Evolutionary conservation across 805 yeast genomes (phyloP).

Genomic region (Metschnikowia matae): DNA sequence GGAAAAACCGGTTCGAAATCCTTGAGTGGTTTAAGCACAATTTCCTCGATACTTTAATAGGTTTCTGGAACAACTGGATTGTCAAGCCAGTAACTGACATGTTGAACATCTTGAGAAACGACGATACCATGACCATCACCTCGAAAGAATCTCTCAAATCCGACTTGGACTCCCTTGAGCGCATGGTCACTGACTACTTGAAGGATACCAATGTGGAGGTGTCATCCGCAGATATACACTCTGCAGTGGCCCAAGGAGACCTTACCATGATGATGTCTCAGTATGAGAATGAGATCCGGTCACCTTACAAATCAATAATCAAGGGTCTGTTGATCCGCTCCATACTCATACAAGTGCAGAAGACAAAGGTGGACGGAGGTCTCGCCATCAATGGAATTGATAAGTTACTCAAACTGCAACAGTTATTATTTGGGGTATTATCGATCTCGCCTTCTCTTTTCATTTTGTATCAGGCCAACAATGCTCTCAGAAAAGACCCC

Average conservation of each 20-base stretch:
- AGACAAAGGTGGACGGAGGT: conserved; percentile 92
- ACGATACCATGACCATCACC: conserved; percentile 68
- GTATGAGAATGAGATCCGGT: conserved; percentile 71
- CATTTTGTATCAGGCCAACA: conserved; percentile 46
- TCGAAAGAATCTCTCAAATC: conserved; percentile 74
- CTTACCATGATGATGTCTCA: conserved; percentile 72
- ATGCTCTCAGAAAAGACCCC: conserved; percentile 26
- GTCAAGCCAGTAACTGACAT: conserved; percentile 69
- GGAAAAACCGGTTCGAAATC: conserved; percentile 53
- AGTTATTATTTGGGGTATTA: conserved; percentile 86
- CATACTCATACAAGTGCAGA: conserved; percentile 86
- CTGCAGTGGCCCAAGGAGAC: conserved; percentile 66
- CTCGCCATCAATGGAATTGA: conserved; percentile 89
- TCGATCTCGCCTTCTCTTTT: conserved; percentile 81
- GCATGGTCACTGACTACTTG: conserved; percentile 81
- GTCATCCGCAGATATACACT: conserved; percentile 31
- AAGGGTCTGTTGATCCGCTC: conserved; percentile 73
- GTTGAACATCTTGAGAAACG: conserved; percentile 78
- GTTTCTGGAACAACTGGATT: conserved; percentile 81
- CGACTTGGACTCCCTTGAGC: conserved; percentile 73
- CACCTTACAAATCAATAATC: conserved; percentile 61
- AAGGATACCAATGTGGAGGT: conserved; percentile 25
- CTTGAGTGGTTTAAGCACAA: conserved; percentile 54
- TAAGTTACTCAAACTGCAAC: conserved; percentile 82
- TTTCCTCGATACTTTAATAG: conserved; percentile 56